Base-by-base conservation (phyloP, 176 grass and related monocot species). In the Elaeis guineensis region DNA sequence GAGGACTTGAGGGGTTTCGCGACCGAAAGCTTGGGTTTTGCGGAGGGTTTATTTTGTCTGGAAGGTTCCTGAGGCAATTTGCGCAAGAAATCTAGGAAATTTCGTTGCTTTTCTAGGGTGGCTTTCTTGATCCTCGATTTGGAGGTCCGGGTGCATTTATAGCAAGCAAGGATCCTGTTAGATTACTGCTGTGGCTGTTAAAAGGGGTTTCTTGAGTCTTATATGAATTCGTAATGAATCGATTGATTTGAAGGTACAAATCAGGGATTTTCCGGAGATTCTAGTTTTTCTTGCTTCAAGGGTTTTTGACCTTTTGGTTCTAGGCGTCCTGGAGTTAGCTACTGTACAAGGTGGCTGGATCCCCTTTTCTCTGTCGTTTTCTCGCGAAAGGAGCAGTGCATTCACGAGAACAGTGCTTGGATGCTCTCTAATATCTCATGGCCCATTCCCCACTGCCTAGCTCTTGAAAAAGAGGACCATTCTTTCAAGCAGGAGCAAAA, bases 401-500 rank as follows among this genome's bases (percentile, higher is more conserved):
- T 57, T 82, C 79, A 82, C 72, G 55, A 61, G 53, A 82, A 77
- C 55, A 82, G 73, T 77, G 73, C 26, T 20, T 61, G 44, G 59
- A 55, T 76, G 19, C 59, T 44, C 61, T 16, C n/a, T 71, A 61
- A 56, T 70, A 54, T 66, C 20, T 57, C 52, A 19, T 52, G 51
- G 50, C 26, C 24, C 19, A 55, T 54, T 35, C 59, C 44, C 35
- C 65, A 51, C 17, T 16, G n/a, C 3, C 64, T n/a, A 52, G 39
- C 16, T 61, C 3, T 18, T 66, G 59, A 73, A 56, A 17, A 62
- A 53, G 35, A 44, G 35, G 35, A 44, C 35, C 35, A 44, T 44
- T 44, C 8, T 44, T 44, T 25, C 59, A 18, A 58, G 35, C 39
- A 6, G 2, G 35, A 21, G 16, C 21, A 49, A 15, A 21, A 25